Evolutionary conservation across 140 eudicot species (phyloP).

Genomic region (Erigeron philadelphicus): DNA sequence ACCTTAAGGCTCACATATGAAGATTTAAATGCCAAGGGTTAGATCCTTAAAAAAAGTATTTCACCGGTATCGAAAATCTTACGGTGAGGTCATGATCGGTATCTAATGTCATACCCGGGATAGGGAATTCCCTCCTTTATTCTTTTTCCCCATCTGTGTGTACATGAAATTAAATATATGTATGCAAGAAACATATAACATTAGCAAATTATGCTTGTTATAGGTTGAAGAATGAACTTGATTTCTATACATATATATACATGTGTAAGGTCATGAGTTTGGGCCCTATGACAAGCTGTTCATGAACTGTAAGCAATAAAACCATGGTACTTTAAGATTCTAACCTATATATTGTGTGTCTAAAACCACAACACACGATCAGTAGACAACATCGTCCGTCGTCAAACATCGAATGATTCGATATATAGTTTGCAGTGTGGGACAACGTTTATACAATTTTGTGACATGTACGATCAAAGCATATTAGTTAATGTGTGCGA

Average conservation of each 20-base stretch:
- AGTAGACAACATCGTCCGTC: background rate
- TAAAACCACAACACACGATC: background rate
- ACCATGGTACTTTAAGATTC: conserved; percentile 6
- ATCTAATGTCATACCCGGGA: too few species aligned
- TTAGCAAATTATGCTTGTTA: background rate
- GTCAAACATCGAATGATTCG: background rate
- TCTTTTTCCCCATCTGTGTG: background rate
- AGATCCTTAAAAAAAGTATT: too few species aligned
- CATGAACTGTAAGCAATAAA: conserved; percentile 1
- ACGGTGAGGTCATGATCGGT: too few species aligned
- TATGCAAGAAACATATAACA: background rate
- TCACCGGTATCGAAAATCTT: too few species aligned
- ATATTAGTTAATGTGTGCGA: background rate
- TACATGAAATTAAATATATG: background rate
- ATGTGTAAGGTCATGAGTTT: background rate
- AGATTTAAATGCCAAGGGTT: too few species aligned
- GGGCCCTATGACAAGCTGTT: background rate
- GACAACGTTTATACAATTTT: background rate
- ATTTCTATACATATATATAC: background rate
- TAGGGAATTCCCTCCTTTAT: too few species aligned
- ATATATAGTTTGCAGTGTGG: background rate
- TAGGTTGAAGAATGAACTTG: background rate
- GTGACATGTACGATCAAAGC: background rate
- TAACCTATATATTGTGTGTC: background rate
- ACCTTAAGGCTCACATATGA: too few species aligned